Evolutionary conservation across 371 early-diverging fungal species (phyloP).

Genomic region (Caulochytrium protostelioides): DNA sequence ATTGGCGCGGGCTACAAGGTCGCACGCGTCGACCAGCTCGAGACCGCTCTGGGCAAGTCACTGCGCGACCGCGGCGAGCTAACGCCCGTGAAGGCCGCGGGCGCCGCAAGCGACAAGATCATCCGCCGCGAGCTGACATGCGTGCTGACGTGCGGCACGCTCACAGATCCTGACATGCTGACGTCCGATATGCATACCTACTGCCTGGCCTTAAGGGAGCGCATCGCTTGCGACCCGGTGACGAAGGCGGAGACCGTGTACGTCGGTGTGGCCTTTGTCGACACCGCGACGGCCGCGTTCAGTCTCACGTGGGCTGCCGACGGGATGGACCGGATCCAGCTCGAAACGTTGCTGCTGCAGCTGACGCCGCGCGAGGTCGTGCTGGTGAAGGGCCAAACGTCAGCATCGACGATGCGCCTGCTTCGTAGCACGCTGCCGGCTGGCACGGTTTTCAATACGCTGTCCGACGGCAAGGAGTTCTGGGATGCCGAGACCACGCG

Average conservation of each 20-base stretch:
- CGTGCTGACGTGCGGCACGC: constrained; percentile 84
- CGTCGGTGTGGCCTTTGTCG: constrained; percentile 85
- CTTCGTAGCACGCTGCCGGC: neutral
- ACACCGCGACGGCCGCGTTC: constrained; percentile 84
- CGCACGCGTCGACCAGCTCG: constrained; percentile 96
- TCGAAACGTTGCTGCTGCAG: constrained; percentile 85
- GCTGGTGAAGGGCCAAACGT: constrained; percentile 35
- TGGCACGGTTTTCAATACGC: neutral
- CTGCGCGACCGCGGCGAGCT: constrained; percentile 60
- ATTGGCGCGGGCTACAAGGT: constrained; percentile 93
- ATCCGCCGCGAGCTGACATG: constrained; percentile 87
- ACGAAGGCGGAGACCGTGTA: too few relatives aligned
- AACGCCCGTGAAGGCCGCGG: constrained; percentile 8
- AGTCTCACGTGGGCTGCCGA: constrained; percentile 58
- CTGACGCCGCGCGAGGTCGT: constrained; percentile 74
- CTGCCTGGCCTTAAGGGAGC: constrained; percentile 69
- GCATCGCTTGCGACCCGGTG: constrained; percentile 2
- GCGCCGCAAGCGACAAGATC: constrained; percentile 43
- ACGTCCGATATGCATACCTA: constrained; percentile 72
- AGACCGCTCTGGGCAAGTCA: constrained; percentile 82
- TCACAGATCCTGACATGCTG: constrained; percentile 71
- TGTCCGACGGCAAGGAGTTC: constrained; percentile 46
- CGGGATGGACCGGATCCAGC: constrained; percentile 54
- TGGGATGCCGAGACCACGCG: constrained; percentile 48
- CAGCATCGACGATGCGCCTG: neutral